Conservation (phyloP, 2,329 filamentous ascomycete species). For the Aspergillus amoenus region DNA sequence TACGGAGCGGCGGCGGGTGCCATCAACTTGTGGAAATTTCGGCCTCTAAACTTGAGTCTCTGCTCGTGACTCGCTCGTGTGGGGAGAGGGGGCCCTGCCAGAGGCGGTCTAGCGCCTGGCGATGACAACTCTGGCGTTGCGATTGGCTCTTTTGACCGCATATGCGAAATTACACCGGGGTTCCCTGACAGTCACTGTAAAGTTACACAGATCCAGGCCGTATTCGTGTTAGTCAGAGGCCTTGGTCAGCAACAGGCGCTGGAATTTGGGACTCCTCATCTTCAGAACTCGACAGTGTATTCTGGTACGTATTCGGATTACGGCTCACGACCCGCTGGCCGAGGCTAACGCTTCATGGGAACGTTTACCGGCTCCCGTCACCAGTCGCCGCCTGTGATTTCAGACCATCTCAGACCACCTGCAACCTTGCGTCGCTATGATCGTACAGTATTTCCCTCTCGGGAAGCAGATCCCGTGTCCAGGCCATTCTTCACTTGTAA, state of each 20-base stretch:
- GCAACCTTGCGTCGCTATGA: background rate
- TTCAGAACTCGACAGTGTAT: too few species aligned
- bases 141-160: too few species aligned
- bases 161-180: too few species aligned
- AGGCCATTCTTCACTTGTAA: background rate
- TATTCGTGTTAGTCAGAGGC: too few species aligned
- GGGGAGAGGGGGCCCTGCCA: too few species aligned
- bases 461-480: background rate
- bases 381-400: slow-evolving; percentile 1
- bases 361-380: background rate
- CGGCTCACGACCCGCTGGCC: background rate
- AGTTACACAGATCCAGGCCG: too few species aligned
- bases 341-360: slow-evolving; percentile 8
- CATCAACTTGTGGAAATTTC: slow-evolving; percentile 6
- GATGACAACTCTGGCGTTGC: too few species aligned
- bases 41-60: slow-evolving; percentile 1
- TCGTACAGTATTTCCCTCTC: background rate
- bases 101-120: too few species aligned
- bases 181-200: too few species aligned
- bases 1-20: background rate
- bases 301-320: background rate
- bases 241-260: too few species aligned
- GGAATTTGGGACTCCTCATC: too few species aligned
- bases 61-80: background rate
- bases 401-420: background rate